These are phyloP conservation scores for Geotrichum australiense DNA, from an alignment of 1,139 yeast species.

Conservation along the genomic window DNA sequence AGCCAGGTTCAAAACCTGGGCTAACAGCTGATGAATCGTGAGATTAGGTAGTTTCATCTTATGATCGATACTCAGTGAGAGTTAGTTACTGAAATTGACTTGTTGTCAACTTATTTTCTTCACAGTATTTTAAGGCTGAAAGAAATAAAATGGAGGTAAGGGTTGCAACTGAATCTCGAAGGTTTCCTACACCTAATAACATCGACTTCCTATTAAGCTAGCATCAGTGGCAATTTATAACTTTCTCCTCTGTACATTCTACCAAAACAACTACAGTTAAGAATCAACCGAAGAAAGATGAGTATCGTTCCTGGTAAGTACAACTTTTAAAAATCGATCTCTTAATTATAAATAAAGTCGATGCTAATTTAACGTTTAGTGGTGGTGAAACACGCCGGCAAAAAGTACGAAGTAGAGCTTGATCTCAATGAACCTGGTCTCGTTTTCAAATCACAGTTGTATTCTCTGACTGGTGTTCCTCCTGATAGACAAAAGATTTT, in stretches of 20 bases:
- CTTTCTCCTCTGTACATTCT: too few relatives aligned
- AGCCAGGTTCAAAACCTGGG: conserved; percentile 60
- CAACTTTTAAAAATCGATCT: too few relatives aligned
- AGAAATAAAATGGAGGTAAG: neutral
- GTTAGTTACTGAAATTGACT: too few relatives aligned
- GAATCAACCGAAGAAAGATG: conserved; percentile 11
- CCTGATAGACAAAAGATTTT: conserved; percentile 83
- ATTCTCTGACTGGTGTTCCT: conserved; percentile 71
- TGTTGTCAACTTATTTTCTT: too few relatives aligned
- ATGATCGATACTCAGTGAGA: too few relatives aligned
- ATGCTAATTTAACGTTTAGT: conserved; percentile 29
- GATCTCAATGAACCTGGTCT: conserved; percentile 46
- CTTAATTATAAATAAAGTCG: neutral
- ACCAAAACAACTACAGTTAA: too few relatives aligned
- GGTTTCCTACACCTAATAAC: too few relatives aligned
- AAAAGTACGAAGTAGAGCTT: conserved; percentile 62
- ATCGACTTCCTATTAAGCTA: too few relatives aligned
- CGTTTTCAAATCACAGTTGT: conserved; percentile 66
- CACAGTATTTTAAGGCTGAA: too few relatives aligned
- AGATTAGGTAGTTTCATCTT: conserved; percentile 18
- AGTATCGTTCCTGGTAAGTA: conserved; percentile 17
- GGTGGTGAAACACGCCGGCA: conserved; percentile 78
- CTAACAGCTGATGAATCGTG: conserved; percentile 32
- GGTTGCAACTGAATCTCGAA: too few relatives aligned
- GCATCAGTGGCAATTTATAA: too few relatives aligned